Base-by-base conservation (phyloP, 1,284 basidiomycete species). In the Boletus semigastroideus region DNA sequence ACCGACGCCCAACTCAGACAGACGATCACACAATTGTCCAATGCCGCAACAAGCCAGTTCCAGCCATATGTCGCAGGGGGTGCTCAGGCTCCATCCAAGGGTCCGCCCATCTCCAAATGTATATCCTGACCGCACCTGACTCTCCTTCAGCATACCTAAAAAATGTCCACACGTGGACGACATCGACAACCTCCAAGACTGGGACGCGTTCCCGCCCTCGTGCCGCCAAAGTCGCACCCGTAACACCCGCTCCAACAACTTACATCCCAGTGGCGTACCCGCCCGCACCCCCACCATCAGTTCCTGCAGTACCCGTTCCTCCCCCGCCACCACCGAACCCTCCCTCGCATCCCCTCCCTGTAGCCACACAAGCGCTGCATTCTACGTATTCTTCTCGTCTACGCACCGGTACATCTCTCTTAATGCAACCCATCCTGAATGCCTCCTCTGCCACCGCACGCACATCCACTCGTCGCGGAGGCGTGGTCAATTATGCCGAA, bases 331-430 rank as follows among this genome's bases (percentile, higher is more conserved):
- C 70, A 4, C 73, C 75, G 3, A 77, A 80, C 50, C 76, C 78
- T 9, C 72, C 82, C 1, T 73, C 74, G 10, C 74, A 78, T 2
- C 78, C 80, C 22, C 70, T 90, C 33, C 79, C 83, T 0, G 79
- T 84, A 0, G 68, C 72, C 0, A 70, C 78, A 0, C 96, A 98
- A 68, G 94, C 90, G 0, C 71, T 86, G 19, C 81, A 85, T 57
- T 89, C 92, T 1, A 91, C 92, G 1, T 98, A 97, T 70, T 78
- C 94, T 0, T 91, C 94, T 6, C 84, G 95, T n/a, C 75, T 98
- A 50, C 85, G 91, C n/a, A 95, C 94, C 0, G 96, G 96, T 25
- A 82, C 89, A 7, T 91, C 92, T 1, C 84, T 92, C 3, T 82
- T 99, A 55, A 82, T 98, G 71, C 96, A 99, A 66, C 94, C 95